Evolutionary conservation across 225 moss, liverwort and hornwort species (phyloP).

Genomic region (Neckera pumila): DNA sequence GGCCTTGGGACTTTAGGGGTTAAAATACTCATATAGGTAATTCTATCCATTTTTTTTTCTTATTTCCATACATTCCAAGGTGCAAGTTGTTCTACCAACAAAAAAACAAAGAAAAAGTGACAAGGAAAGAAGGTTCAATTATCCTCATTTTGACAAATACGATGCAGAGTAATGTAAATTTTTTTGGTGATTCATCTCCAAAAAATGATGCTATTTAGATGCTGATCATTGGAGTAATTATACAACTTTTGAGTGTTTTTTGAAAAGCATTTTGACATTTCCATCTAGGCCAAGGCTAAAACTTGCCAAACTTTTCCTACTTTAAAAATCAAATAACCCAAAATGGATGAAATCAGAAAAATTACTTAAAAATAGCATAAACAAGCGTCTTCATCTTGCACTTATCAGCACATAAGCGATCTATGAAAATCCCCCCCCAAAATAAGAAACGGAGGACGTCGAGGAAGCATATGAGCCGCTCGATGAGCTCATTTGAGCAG

Average conservation of each 20-base stretch:
- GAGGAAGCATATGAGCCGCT: too few species aligned
- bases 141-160: neutral
- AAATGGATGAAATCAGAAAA: accelerated
- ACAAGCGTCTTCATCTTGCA: neutral
- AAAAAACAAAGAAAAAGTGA: neutral
- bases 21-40: neutral
- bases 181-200: neutral
- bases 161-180: accelerated
- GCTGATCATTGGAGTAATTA: too few species aligned
- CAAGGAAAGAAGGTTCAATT: neutral
- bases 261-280: neutral
- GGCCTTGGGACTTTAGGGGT: too few species aligned
- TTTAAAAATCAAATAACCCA: neutral
- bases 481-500: neutral
- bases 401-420: neutral
- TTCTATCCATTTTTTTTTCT: neutral
- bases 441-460: neutral
- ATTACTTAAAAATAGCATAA: neutral
- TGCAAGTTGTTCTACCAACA: neutral
- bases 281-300: accelerated
- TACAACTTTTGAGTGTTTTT: neutral
- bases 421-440: neutral
- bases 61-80: neutral
- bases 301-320: neutral
- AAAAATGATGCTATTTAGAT: accelerated